Conservation (phyloP, 2,329 filamentous ascomycete species). For the Colletotrichum camelliae region DNA sequence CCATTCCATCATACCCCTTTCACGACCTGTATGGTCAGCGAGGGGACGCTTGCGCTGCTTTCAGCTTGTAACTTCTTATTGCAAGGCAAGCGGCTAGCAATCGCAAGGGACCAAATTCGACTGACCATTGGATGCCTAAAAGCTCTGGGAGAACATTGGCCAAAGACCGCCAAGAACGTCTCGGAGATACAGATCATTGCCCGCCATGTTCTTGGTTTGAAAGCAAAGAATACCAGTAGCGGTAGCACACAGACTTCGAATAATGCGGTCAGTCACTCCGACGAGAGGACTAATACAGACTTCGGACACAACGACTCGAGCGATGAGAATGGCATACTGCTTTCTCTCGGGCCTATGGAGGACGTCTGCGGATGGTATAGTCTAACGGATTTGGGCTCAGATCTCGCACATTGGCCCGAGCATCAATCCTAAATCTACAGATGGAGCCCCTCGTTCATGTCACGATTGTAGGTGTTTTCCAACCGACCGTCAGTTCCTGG, state of each 20-base stretch:
- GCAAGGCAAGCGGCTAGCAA: constrained; percentile 33
- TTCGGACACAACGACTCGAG: background rate
- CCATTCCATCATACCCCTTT: constrained; percentile 44
- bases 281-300: background rate
- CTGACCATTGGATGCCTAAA: constrained; percentile 46
- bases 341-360: background rate
- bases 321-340: background rate
- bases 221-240: background rate
- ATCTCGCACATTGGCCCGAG: background rate
- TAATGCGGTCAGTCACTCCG: background rate
- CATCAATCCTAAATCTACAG: accelerated
- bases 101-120: constrained; percentile 45
- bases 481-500: accelerated
- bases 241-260: background rate
- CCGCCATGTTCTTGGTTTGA: constrained; percentile 30
- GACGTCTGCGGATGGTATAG: constrained; percentile 14
- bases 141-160: constrained; percentile 41
- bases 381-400: background rate
- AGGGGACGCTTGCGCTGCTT: constrained; percentile 38
- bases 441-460: background rate
- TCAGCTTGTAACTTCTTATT: constrained; percentile 42
- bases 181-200: constrained; percentile 45
- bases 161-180: constrained; percentile 38
- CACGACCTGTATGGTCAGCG: constrained; percentile 44
- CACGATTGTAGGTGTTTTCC: accelerated